These are phyloP conservation scores for Akanthomyces uredinophilus DNA, from an alignment of 2,329 filamentous ascomycete genomes.

Conservation along the genomic window DNA sequence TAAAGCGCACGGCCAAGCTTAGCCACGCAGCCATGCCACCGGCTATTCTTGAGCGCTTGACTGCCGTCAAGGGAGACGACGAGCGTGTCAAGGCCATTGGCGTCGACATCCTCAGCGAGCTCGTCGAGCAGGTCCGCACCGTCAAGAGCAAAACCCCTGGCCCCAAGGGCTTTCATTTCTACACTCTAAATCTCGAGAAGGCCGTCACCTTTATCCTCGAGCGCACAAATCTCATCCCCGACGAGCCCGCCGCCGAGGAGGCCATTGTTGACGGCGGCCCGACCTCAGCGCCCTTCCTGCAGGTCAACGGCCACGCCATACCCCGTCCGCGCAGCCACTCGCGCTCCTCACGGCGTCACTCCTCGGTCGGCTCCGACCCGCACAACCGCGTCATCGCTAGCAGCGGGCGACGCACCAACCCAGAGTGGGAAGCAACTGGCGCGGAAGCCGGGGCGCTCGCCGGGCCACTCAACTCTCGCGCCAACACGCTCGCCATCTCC, in stretches of 20 bases:
- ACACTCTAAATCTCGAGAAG: constrained; percentile 94
- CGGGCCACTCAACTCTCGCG: constrained; percentile 68
- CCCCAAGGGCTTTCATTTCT: constrained; percentile 88
- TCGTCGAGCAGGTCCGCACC: constrained; percentile 71
- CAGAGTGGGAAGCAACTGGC: constrained; percentile 67
- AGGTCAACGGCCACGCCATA: constrained; percentile 45
- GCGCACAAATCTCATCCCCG: constrained; percentile 74
- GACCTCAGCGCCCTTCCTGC: constrained; percentile 25
- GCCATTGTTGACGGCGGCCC: constrained; percentile 45
- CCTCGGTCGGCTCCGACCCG: constrained; percentile 76
- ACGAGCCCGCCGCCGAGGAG: constrained; percentile 47
- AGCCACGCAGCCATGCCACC: constrained; percentile 81
- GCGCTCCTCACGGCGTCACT: constrained; percentile 56
- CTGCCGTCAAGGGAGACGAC: constrained; percentile 71
- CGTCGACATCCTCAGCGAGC: constrained; percentile 76
- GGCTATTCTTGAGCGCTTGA: constrained; percentile 62
- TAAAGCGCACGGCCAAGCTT: constrained; percentile 88
- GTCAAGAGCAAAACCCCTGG: constrained; percentile 52
- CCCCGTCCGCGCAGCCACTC: constrained; percentile 29
- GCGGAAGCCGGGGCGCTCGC: constrained; percentile 72
- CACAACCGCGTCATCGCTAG: constrained; percentile 84
- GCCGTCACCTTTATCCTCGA: constrained; percentile 91
- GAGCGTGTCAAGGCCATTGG: constrained; percentile 76
- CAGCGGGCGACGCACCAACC: constrained; percentile 52
- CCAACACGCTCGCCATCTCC: constrained; percentile 85